These are phyloP conservation scores for Kockovaella imperatae DNA, from an alignment of 768 basidiomycete genomes.

Conservation along the genomic window DNA sequence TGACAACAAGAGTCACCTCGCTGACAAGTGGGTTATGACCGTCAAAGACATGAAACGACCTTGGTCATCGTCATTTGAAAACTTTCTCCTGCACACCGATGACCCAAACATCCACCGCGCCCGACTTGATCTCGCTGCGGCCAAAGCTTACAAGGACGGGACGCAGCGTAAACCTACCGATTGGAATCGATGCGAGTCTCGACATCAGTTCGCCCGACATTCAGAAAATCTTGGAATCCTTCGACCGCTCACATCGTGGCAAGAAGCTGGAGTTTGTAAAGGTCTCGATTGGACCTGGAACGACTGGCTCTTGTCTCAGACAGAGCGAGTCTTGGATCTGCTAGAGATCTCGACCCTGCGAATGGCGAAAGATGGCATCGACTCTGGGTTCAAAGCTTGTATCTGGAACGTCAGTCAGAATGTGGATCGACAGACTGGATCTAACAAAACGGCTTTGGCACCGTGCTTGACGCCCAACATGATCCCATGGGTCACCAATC, in stretches of 20 bases:
- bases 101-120: slow-evolving; percentile 87
- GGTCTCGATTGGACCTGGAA: slow-evolving; percentile 84
- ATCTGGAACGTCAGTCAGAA: slow-evolving; percentile 98
- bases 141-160: slow-evolving; percentile 43
- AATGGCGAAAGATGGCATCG: slow-evolving; percentile 68
- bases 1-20: slow-evolving; percentile 55
- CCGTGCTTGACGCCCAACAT: slow-evolving; percentile 91
- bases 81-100: slow-evolving; percentile 82
- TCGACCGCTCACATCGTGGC: slow-evolving; percentile 85
- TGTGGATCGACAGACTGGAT: slow-evolving; percentile 81
- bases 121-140: slow-evolving; percentile 61
- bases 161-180: slow-evolving; percentile 63
- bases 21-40: slow-evolving; percentile 60
- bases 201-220: slow-evolving; percentile 76
- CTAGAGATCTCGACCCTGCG: slow-evolving; percentile 86
- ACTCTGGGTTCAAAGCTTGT: slow-evolving; percentile 83
- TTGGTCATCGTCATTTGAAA: slow-evolving; percentile 81
- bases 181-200: slow-evolving; percentile 86
- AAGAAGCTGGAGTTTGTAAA: slow-evolving; percentile 75
- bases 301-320: slow-evolving; percentile 87
- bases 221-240: slow-evolving; percentile 75
- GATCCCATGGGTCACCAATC: slow-evolving; percentile 93
- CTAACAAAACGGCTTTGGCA: slow-evolving; percentile 71
- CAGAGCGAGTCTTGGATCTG: slow-evolving; percentile 89
- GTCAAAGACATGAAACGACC: slow-evolving; percentile 61